Evolutionary conservation across 1,284 basidiomycete genomes (phyloP).

Genomic region (Fomes fomentarius): DNA sequence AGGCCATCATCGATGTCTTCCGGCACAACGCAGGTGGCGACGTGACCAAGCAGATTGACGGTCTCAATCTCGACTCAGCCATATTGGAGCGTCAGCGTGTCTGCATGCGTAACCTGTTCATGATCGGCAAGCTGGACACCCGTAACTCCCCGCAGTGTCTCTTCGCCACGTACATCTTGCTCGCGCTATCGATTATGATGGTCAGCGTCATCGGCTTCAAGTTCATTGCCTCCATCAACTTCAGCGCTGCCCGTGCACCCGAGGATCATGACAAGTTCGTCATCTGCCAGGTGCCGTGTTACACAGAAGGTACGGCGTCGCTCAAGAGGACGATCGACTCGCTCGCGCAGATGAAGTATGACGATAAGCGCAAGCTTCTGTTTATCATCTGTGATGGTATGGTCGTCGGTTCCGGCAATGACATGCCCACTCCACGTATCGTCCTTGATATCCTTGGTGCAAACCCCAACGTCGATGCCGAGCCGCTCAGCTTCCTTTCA

Average conservation of each 20-base stretch:
- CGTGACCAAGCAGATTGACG: constrained; percentile 80
- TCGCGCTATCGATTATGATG: constrained; percentile 92
- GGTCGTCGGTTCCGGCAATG: constrained; percentile 96
- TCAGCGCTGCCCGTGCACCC: constrained; percentile 81
- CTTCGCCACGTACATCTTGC: constrained; percentile 91
- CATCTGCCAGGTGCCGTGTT: constrained; percentile 98
- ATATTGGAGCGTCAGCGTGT: constrained; percentile 80
- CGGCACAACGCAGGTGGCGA: constrained; percentile 82
- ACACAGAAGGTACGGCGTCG: constrained; percentile 92
- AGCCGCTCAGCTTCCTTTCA: constrained; percentile 92
- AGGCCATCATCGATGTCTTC: constrained; percentile 80
- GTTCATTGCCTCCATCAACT: constrained; percentile 94
- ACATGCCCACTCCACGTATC: constrained; percentile 89
- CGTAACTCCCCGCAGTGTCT: constrained; percentile 90
- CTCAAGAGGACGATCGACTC: constrained; percentile 93
- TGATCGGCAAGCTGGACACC: constrained; percentile 90
- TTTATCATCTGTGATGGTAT: constrained; percentile 98
- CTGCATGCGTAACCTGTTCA: constrained; percentile 92
- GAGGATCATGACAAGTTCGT: constrained; percentile 99
- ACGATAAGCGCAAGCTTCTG: constrained; percentile 96
- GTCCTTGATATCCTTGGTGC: constrained; percentile 97
- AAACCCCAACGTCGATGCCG: constrained; percentile 91
- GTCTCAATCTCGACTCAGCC: constrained; percentile 65
- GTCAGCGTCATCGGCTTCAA: constrained; percentile 97
- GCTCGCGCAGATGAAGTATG: constrained; percentile 92